Evolutionary conservation across 2,329 filamentous ascomycete species (phyloP), one percentile per base, ranked within the genome.

Genomic region (Ascochyta koolunga): DNA sequence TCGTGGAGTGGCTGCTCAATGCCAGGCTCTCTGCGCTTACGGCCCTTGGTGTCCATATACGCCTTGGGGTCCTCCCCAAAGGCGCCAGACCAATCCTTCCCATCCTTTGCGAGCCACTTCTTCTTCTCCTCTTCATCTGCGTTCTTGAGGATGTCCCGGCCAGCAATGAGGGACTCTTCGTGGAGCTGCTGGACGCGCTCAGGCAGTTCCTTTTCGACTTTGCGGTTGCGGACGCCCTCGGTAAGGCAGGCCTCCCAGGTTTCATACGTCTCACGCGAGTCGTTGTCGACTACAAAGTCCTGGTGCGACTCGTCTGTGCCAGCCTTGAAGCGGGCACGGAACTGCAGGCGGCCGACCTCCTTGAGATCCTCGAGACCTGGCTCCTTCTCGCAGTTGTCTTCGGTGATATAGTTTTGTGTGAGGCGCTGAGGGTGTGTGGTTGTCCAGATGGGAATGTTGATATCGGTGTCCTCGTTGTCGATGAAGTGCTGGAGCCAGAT

Each of bases 211-310:
- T 86, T 83, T 9, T 83, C 78, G 0, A 97, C 91, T 24, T 86
- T 83, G 50, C 87, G 83, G 13, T 81, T 77, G 2, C 95, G 86
- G 0, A 96, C 90, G 11, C 93, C 93, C 73, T 98, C 93, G 0
- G 91, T 86, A 35, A 89, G 85, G 72, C 93, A 97, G 0, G 92
- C 90, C 74, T 97, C 92, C 91, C 93, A 98, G 0, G 89, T 90
- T 77, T 98, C 93, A 60, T 91, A 96, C 0, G 93, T 97, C 79
- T 98, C 95, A 27, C 93, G 88, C 1, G 89, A 88, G 70, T 96
- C 87, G 67, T 96, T 96, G 73, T 96, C 90, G 41, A 86, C 84
- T 19, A 96, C 87, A 64, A 96, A 97, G 1, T 81, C 82, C 61
- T 90, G 83, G 70, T 98, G 95, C 16, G 91, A 89, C 48, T 90